Evolutionary conservation across 345 rosid species (phyloP).

Genomic region (sweet orange (Citrus sinensis)): DVS_A1.0 CM039169.1:31693001-31693500

Average conservation of each 20-base stretch:
- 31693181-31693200: constrained; percentile 6
- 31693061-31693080: background rate
- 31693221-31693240: constrained; percentile 4
- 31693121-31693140: background rate
- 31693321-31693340: background rate
- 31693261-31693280: background rate
- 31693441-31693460: background rate
- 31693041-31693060: background rate
- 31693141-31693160: background rate
- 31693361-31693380: background rate
- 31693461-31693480: background rate
- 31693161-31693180: background rate
- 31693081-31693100: background rate
- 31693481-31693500: background rate
- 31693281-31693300: background rate
- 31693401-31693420: background rate
- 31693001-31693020: background rate
- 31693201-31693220: constrained; percentile 21
- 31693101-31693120: background rate
- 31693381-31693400: background rate
- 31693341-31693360: background rate
- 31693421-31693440: background rate
- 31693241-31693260: background rate
- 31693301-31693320: background rate
- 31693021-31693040: background rate